These are phyloP conservation scores for Chlamydomonas sp. DNA, from an alignment of 139 green algal species.

Conservation along the genomic window DNA sequence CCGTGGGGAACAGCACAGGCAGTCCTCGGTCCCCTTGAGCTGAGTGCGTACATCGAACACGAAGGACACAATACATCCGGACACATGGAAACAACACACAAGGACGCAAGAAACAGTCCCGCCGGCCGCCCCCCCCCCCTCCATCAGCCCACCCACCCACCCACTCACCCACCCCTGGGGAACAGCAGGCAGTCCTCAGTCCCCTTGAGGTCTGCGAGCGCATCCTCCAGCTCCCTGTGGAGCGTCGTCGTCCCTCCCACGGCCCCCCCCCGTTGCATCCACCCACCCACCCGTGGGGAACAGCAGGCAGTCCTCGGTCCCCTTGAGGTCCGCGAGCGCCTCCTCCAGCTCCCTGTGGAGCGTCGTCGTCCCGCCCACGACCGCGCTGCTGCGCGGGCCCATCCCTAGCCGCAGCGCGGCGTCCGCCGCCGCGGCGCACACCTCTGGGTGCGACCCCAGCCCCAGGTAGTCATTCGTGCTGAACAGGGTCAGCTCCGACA, in stretches of 20 bases:
- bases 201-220: slow-evolving; percentile 47
- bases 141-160: neutral
- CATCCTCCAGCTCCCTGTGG: slow-evolving; percentile 75
- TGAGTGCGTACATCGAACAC: slow-evolving; percentile 57
- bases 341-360: slow-evolving; percentile 75
- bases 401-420: slow-evolving; percentile 48
- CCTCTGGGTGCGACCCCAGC: slow-evolving; percentile 69
- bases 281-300: slow-evolving; percentile 67
- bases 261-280: too few relatives aligned
- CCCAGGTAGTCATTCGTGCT: slow-evolving; percentile 93
- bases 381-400: slow-evolving; percentile 54
- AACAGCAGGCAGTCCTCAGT: slow-evolving; percentile 71
- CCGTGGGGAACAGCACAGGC: slow-evolving; percentile 73
- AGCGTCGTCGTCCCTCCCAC: slow-evolving; percentile 76
- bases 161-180: slow-evolving; percentile 25
- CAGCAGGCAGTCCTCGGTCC: slow-evolving; percentile 68
- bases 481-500: slow-evolving; percentile 54
- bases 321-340: slow-evolving; percentile 73
- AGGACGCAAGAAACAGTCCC: neutral
- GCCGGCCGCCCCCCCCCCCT: too few relatives aligned
- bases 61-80: too few relatives aligned
- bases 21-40: slow-evolving; percentile 71
- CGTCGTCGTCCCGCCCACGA: slow-evolving; percentile 82
- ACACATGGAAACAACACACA: slow-evolving; percentile 2
- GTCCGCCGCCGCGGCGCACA: slow-evolving; percentile 51